Evolutionary conservation across 192 early-diverging fungal species (phyloP).

Genomic region (Backusella morwellensis): DNA sequence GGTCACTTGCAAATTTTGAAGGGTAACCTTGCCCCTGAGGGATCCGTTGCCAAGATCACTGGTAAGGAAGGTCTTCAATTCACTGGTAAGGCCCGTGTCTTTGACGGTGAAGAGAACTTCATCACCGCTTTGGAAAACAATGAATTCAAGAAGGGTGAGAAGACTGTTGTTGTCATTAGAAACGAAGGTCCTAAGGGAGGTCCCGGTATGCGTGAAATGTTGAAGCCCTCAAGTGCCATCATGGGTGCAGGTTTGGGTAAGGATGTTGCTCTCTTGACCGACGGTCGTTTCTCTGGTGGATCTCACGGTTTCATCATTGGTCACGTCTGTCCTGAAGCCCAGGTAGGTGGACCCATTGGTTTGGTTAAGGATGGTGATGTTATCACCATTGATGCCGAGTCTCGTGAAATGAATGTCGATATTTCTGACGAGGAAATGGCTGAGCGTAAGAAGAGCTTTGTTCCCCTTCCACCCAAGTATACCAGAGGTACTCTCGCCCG

Average conservation of each 20-base stretch:
- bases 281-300: conserved; percentile 98
- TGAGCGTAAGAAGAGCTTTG: conserved; percentile 69
- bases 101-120: conserved; percentile 93
- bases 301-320: conserved; percentile 99
- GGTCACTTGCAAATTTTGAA: conserved; percentile 95
- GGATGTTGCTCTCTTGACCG: conserved; percentile 95
- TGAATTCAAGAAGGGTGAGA: conserved; percentile 90
- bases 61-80: conserved; percentile 97
- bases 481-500: conserved; percentile 88
- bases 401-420: conserved; percentile 72
- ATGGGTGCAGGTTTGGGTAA: conserved; percentile 99
- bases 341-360: conserved; percentile 94
- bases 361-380: conserved; percentile 88
- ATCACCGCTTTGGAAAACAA: conserved; percentile 81
- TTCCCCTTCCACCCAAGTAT: conserved; percentile 84
- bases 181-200: conserved; percentile 99
- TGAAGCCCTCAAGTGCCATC: conserved; percentile 95
- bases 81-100: conserved; percentile 85
- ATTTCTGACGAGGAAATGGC: conserved; percentile 77
- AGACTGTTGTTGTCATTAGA: conserved; percentile 82
- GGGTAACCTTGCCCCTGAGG: conserved; percentile 94
- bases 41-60: conserved; percentile 98
- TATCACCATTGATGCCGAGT: conserved; percentile 85
- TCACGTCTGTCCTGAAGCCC: conserved; percentile 98
- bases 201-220: conserved; percentile 99